phyloP scores from a whole-genome alignment of 805 yeast genomes.

The Kodamaea kakaduensis region DNA sequence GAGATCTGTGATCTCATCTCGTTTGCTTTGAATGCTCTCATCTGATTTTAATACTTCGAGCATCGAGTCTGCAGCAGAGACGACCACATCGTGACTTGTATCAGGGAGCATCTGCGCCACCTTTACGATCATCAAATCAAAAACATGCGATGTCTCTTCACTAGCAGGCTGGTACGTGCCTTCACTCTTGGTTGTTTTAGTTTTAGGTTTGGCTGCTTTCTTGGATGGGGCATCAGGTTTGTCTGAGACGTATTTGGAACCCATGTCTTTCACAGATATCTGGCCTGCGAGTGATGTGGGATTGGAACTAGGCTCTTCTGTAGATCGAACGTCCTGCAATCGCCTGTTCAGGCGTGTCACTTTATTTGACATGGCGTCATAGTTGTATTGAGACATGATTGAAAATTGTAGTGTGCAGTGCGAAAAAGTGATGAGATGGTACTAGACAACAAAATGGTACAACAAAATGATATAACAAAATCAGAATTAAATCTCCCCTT shows the following conservation, averaged over 20 bases:
- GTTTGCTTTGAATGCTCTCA: slow-evolving; percentile 36
- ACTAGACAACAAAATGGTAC: no score
- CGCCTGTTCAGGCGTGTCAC: slow-evolving; percentile 47
- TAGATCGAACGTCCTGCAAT: slow-evolving; percentile 12
- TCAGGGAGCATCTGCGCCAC: slow-evolving; percentile 59
- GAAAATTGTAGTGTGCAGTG: not conserved
- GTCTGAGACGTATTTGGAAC: slow-evolving; percentile 38
- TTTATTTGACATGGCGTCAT: slow-evolving; percentile 75
- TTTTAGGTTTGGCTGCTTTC: slow-evolving; percentile 9
- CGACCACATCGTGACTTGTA: slow-evolving; percentile 66
- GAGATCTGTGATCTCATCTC: slow-evolving; percentile 40
- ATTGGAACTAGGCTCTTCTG: slow-evolving; percentile 48
- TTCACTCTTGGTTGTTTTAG: no score
- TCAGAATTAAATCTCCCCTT: not conserved
- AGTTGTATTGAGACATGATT: slow-evolving; percentile 39
- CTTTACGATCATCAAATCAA: slow-evolving; percentile 58
- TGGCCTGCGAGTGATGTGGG: slow-evolving; percentile 74
- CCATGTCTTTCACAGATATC: slow-evolving; percentile 69
- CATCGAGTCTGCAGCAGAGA: slow-evolving; percentile 67
- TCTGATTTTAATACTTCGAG: slow-evolving; percentile 53
- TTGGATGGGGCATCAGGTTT: no score
- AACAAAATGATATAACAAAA: not conserved
- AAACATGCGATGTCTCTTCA: slow-evolving; percentile 45
- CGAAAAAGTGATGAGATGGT: slow-evolving; percentile 1
- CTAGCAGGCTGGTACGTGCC: slow-evolving; percentile 64